Evolutionary conservation across 768 basidiomycete genomes (phyloP).

Genomic region (Xerocomellus intermedius): DNA sequence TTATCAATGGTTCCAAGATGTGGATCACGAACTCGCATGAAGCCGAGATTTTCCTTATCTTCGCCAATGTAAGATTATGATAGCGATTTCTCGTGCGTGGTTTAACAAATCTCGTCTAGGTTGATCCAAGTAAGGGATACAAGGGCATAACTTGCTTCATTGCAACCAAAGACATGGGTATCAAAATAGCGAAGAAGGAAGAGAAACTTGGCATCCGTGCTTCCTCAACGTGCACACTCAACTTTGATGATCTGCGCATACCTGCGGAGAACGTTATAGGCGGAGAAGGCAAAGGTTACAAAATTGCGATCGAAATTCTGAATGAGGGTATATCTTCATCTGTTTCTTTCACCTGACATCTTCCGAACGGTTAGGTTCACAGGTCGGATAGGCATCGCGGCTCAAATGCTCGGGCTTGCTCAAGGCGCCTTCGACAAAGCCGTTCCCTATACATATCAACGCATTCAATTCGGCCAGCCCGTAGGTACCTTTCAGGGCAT

Average conservation of each 20-base stretch:
- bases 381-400: slow-evolving; percentile 95
- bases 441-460: slow-evolving; percentile 93
- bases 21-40: slow-evolving; percentile 97
- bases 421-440: slow-evolving; percentile 96
- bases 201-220: slow-evolving; percentile 97
- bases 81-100: not conserved
- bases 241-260: slow-evolving; percentile 89
- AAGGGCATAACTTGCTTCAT: slow-evolving; percentile 99
- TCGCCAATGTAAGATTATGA: slow-evolving; percentile 77
- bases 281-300: slow-evolving; percentile 90
- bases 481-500: slow-evolving; percentile 96
- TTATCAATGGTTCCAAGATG: slow-evolving; percentile 98
- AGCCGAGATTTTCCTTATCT: slow-evolving; percentile 89
- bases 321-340: slow-evolving; percentile 66
- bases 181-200: slow-evolving; percentile 98
- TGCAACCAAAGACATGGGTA: slow-evolving; percentile 94
- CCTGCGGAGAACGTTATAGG: slow-evolving; percentile 90
- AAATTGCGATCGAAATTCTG: slow-evolving; percentile 94
- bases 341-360: not conserved
- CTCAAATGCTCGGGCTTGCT: slow-evolving; percentile 97
- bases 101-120: slow-evolving; percentile 35
- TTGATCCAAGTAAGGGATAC: slow-evolving; percentile 91
- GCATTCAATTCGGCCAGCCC: slow-evolving; percentile 91
- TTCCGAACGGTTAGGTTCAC: not conserved
- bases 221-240: slow-evolving; percentile 91